Conservation (phyloP, 2,329 filamentous ascomycete species). For the Fusarium sublunatum region DNA sequence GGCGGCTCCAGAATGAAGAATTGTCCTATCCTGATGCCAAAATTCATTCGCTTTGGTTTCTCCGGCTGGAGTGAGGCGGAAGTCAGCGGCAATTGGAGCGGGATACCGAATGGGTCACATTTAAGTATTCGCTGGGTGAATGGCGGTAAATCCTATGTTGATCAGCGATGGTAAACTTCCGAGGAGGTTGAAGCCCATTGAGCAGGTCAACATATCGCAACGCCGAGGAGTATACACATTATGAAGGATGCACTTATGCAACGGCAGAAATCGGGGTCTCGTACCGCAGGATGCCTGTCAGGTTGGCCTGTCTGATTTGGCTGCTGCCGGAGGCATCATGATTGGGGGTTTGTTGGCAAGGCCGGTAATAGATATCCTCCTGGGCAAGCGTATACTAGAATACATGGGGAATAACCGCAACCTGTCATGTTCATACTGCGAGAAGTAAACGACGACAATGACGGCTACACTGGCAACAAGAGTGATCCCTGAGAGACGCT, state of each 20-base stretch:
- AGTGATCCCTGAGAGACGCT: background rate
- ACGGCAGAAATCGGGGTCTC: constrained; percentile 35
- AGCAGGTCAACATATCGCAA: constrained; percentile 36
- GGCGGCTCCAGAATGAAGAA: constrained; percentile 36
- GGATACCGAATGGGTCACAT: constrained; percentile 8
- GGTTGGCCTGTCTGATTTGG: constrained; percentile 8
- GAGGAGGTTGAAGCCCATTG: constrained; percentile 15
- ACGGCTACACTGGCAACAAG: background rate
- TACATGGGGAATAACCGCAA: background rate
- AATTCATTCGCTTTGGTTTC: constrained; percentile 13
- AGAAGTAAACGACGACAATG: background rate
- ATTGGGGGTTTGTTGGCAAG: constrained; percentile 12
- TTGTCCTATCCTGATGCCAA: constrained; percentile 10
- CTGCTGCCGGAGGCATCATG: constrained; percentile 17
- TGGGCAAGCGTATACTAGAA: background rate
- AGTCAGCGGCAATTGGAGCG: constrained; percentile 2
- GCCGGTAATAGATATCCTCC: constrained; percentile 4
- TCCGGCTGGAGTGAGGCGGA: constrained; percentile 8
- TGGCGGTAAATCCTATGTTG: constrained; percentile 1
- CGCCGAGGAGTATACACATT: constrained; percentile 23
- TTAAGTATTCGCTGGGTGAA: constrained; percentile 13
- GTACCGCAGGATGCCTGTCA: constrained; percentile 3
- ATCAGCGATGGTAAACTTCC: constrained; percentile 12
- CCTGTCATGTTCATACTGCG: background rate
- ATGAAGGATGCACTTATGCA: constrained; percentile 19